Conservation (phyloP, 2,329 filamentous ascomycete genomes). For the Botrytis hyacinthi region DNA sequence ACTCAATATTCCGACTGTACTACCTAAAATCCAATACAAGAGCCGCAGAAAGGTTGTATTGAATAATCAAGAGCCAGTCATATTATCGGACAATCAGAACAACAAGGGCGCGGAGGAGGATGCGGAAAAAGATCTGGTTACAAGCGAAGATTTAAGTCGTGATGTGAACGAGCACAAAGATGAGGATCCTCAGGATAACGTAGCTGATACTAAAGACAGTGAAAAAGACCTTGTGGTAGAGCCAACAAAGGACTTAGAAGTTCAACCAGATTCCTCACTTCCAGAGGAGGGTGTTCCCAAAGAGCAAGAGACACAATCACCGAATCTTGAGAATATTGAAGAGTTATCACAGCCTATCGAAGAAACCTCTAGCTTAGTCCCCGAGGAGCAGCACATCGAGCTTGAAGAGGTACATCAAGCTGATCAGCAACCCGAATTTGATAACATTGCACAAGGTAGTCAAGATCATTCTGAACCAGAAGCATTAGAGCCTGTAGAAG, state of each 20-base stretch:
- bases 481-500: background rate
- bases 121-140: background rate
- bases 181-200: background rate
- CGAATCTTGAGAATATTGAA: background rate
- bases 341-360: background rate
- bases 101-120: background rate
- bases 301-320: background rate
- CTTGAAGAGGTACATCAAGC: background rate
- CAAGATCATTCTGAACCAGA: background rate
- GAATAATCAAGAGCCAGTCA: background rate
- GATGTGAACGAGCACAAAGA: background rate
- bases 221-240: background rate
- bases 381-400: background rate
- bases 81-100: background rate
- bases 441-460: background rate
- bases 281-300: background rate
- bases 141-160: background rate
- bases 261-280: background rate
- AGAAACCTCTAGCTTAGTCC: background rate
- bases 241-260: background rate
- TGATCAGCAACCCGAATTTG: background rate
- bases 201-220: background rate
- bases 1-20: conserved; percentile 31
- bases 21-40: conserved; percentile 31
- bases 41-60: conserved; percentile 28